phyloP scores from a whole-genome alignment of 2,329 filamentous ascomycete species.

The Dactylellina haptotyla region DNA sequence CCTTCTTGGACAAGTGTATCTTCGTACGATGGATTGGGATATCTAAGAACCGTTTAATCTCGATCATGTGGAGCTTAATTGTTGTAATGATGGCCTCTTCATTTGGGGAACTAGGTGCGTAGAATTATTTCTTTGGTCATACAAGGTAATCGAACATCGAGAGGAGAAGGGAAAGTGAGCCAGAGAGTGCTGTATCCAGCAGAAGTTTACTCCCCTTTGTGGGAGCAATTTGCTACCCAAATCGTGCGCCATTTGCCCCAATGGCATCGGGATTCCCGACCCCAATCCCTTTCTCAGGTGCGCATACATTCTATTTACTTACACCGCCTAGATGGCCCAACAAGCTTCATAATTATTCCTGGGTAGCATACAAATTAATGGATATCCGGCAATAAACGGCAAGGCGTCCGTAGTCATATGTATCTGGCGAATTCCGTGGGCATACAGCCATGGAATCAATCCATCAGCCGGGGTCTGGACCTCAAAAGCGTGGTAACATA shows the following conservation, averaged over 20 bases:
- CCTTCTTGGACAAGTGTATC: not conserved
- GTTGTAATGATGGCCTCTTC: too few species aligned
- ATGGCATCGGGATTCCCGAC: too few species aligned
- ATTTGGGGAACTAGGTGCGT: not conserved
- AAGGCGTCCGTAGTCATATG: not conserved
- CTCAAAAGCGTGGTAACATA: not conserved
- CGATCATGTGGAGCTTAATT: slow-evolving; percentile 16
- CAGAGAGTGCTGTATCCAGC: too few species aligned
- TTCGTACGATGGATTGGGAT: slow-evolving; percentile 6
- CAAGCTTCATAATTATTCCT: not conserved
- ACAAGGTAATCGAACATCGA: too few species aligned
- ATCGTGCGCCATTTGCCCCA: too few species aligned
- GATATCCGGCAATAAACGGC: slow-evolving; percentile 2
- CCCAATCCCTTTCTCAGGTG: too few species aligned
- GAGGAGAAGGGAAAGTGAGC: too few species aligned
- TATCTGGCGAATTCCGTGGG: not conserved
- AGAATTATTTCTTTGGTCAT: too few species aligned
- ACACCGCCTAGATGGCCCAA: not conserved
- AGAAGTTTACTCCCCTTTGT: too few species aligned
- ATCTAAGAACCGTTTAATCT: not conserved
- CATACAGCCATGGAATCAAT: not conserved
- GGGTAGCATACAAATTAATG: not conserved
- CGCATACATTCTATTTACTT: too few species aligned
- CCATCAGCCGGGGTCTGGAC: not conserved
- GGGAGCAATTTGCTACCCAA: too few species aligned